These are phyloP conservation scores for Solanum habrochaites DNA, from an alignment of 257 asterid genomes.

Conservation along the genomic window DNA sequence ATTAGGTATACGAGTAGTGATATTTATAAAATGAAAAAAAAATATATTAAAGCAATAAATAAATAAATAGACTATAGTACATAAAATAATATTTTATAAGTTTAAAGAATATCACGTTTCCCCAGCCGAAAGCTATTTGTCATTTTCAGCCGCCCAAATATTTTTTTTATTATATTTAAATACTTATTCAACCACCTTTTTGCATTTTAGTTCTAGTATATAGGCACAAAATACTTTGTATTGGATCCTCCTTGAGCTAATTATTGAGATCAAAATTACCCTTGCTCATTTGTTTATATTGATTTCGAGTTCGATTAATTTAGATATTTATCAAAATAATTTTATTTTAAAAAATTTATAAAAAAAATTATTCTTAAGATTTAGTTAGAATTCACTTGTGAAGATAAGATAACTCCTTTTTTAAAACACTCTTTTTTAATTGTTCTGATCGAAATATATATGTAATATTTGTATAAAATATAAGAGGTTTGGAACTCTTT, in stretches of 20 bases:
- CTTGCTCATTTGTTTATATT: too few relatives aligned
- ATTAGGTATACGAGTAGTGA: not conserved
- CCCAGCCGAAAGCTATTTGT: not conserved
- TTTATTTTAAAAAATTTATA: rapidly evolving
- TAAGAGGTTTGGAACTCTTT: too few relatives aligned
- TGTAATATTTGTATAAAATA: too few relatives aligned
- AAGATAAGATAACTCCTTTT: not conserved
- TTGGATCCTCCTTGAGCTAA: not conserved
- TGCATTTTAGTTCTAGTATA: not conserved
- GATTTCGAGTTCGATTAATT: not conserved
- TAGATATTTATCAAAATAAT: rapidly evolving
- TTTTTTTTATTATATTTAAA: not conserved
- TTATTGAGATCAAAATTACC: not conserved
- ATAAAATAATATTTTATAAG: not conserved
- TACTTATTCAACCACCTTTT: not conserved
- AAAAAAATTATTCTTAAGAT: too few relatives aligned
- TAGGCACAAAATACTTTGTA: not conserved
- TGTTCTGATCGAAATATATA: rapidly evolving
- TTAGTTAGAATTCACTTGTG: not conserved
- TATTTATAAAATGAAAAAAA: not conserved
- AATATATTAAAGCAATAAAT: not conserved
- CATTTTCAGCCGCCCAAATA: not conserved
- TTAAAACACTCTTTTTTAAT: too few relatives aligned
- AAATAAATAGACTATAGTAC: not conserved
- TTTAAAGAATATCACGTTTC: not conserved